Conservation (phyloP, 106 monocot species). For the Alisma plantagoaquatica region DNA sequence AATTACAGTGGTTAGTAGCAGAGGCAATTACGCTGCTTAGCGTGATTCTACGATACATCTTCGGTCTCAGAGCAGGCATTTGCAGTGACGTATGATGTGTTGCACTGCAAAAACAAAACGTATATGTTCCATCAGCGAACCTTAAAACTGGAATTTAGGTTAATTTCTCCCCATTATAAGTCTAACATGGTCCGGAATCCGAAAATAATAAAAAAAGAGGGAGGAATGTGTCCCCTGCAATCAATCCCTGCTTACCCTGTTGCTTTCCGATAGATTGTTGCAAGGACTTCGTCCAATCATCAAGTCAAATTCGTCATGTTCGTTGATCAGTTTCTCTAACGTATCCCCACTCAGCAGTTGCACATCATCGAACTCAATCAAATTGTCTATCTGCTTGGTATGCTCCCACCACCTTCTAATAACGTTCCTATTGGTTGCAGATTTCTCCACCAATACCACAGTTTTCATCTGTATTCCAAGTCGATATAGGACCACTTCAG, state of each 20-base stretch:
- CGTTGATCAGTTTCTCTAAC: constrained; percentile 30
- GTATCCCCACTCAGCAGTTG: constrained; percentile 20
- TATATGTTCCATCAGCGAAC: too few relatives aligned
- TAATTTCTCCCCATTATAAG: constrained; percentile 34
- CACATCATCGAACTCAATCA: constrained; percentile 46
- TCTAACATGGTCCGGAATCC: constrained; percentile 61
- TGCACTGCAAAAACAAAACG: too few relatives aligned
- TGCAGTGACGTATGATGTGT: too few relatives aligned
- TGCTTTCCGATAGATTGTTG: constrained; percentile 75
- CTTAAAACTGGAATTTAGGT: too few relatives aligned
- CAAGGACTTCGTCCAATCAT: constrained; percentile 79
- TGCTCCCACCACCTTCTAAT: constrained; percentile 64
- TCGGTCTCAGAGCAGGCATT: too few relatives aligned
- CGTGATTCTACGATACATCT: too few relatives aligned
- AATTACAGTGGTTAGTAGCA: too few relatives aligned
- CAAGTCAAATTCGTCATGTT: constrained; percentile 48
- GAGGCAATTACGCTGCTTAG: too few relatives aligned
- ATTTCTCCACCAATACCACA: constrained; percentile 65
- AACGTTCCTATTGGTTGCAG: constrained; percentile 42
- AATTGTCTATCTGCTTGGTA: constrained; percentile 39
- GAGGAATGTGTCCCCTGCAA: constrained; percentile 61
- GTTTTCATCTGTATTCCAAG: constrained; percentile 45
- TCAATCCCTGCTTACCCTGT: constrained; percentile 58
- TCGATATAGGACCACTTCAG: constrained; percentile 69
- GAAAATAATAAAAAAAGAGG: constrained; percentile 63